Percentiles rank a stretch among this genome's conserved stretches.
Conservation (phyloP, 2,329 filamentous ascomycete species). For the Aspergillus pseudonomiae region DNA sequence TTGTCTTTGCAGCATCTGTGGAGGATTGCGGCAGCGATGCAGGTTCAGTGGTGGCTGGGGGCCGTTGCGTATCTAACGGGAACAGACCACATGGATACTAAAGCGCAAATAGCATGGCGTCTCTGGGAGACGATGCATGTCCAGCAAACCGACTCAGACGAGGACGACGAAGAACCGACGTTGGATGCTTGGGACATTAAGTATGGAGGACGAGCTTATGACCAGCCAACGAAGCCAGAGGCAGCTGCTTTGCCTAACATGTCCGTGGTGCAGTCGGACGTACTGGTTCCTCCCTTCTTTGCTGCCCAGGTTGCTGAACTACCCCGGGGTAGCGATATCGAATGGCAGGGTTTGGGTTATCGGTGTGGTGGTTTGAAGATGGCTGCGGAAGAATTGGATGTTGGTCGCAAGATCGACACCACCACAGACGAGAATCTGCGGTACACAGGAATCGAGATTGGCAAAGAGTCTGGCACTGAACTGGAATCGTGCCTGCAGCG, state of each 20-base stretch:
- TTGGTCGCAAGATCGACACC: conserved; percentile 24
- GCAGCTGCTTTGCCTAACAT: conserved; percentile 29
- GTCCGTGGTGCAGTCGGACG: conserved; percentile 24
- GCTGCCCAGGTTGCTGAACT: conserved; percentile 75
- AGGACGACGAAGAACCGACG: conserved; percentile 53
- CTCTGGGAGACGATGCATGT: conserved; percentile 50
- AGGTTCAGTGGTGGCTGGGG: conserved; percentile 73
- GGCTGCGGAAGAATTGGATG: conserved; percentile 15
- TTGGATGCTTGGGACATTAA: conserved; percentile 55
- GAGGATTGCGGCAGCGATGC: conserved; percentile 74
- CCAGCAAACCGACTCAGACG: conserved; percentile 30
- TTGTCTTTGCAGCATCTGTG: conserved; percentile 87
- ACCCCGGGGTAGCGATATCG: conserved; percentile 72
- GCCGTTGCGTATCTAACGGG: conserved; percentile 73
- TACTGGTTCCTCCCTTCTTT: conserved; percentile 67
- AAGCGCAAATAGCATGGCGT: conserved; percentile 43
- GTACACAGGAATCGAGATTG: conserved; percentile 38
- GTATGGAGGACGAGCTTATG: conserved; percentile 58
- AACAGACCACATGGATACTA: conserved; percentile 32
- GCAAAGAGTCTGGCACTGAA: conserved; percentile 18
- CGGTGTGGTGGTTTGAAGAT: conserved; percentile 37
- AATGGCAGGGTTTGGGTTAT: conserved; percentile 79
- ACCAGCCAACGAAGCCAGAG: conserved; percentile 31
- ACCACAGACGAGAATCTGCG: conserved; percentile 27
- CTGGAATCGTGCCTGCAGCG: conserved; percentile 28